These are phyloP conservation scores for Fusarium armeniacum DNA, from an alignment of 2,329 filamentous ascomycete species.

Conservation along the genomic window DNA sequence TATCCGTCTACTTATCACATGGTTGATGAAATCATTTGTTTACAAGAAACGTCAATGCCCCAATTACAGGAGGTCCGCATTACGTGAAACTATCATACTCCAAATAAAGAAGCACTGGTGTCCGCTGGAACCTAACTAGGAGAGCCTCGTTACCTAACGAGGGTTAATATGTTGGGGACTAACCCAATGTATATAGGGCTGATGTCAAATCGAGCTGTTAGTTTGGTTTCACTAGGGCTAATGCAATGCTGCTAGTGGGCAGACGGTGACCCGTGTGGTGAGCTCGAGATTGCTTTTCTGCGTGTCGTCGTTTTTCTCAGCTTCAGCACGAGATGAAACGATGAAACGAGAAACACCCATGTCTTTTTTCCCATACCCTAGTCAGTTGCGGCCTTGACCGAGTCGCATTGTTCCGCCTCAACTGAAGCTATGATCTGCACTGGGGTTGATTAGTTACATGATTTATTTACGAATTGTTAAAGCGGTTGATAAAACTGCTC, in stretches of 20 bases:
- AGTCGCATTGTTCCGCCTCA: background rate
- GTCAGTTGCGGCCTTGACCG: background rate
- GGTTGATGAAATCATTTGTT: background rate
- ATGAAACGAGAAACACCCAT: background rate
- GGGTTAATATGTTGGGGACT: background rate
- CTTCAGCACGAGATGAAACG: background rate
- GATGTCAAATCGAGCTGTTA: background rate
- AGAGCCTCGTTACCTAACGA: background rate
- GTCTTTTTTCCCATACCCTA: background rate
- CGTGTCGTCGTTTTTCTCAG: background rate
- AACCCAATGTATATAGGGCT: conserved; percentile 2
- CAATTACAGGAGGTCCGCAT: background rate
- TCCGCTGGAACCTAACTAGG: background rate
- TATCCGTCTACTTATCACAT: background rate
- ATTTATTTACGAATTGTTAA: background rate
- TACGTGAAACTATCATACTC: conserved; percentile 2
- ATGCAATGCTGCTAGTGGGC: background rate
- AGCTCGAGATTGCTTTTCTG: background rate
- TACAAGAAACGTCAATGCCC: conserved; percentile 6
- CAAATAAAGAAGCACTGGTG: background rate
- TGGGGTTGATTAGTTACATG: background rate
- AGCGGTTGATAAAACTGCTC: background rate
- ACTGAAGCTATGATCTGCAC: background rate
- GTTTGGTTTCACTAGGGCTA: conserved; percentile 5
- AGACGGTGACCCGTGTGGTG: background rate